Conservation (phyloP, 495 filamentous ascomycete genomes). For the Clavariopsis aquatica region DNA sequence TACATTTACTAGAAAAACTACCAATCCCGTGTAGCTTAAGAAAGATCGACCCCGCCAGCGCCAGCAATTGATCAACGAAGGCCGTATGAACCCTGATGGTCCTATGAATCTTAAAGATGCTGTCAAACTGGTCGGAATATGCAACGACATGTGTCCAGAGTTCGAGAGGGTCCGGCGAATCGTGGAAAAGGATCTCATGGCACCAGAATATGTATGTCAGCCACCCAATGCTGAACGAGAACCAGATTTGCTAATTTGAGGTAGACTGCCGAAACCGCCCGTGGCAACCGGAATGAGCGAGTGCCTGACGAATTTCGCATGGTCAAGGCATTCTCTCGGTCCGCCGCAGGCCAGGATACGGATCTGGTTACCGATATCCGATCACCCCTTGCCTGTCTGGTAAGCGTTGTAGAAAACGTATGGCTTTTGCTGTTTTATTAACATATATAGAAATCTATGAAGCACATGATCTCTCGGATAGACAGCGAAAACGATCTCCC, state of each 20-base stretch:
- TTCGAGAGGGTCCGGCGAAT: slow-evolving; percentile 83
- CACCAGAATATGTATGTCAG: slow-evolving; percentile 50
- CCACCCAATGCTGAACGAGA: not conserved
- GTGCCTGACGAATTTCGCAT: slow-evolving; percentile 59
- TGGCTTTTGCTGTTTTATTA: not conserved
- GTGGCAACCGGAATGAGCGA: slow-evolving; percentile 10
- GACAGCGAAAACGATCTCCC: slow-evolving; percentile 14
- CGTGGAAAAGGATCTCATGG: slow-evolving; percentile 59
- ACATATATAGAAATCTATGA: slow-evolving; percentile 57
- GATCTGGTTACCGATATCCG: slow-evolving; percentile 91
- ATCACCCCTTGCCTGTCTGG: slow-evolving; percentile 69
- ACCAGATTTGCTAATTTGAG: slow-evolving; percentile 42
- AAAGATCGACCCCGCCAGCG: slow-evolving; percentile 68
- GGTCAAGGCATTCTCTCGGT: slow-evolving; percentile 86
- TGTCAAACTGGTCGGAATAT: slow-evolving; percentile 84
- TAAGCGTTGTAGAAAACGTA: slow-evolving; percentile 10
- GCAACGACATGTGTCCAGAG: slow-evolving; percentile 90
- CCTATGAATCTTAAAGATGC: slow-evolving; percentile 77
- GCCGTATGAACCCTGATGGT: slow-evolving; percentile 85
- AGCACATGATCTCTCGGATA: slow-evolving; percentile 80
- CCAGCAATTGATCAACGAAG: slow-evolving; percentile 67
- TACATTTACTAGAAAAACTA: not conserved
- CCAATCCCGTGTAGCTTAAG: slow-evolving; percentile 51
- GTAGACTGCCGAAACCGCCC: slow-evolving; percentile 20
- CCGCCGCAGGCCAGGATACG: slow-evolving; percentile 88